Base-by-base conservation (phyloP, 495 filamentous ascomycete species). In the Astrothelium macrocarpum region DNA sequence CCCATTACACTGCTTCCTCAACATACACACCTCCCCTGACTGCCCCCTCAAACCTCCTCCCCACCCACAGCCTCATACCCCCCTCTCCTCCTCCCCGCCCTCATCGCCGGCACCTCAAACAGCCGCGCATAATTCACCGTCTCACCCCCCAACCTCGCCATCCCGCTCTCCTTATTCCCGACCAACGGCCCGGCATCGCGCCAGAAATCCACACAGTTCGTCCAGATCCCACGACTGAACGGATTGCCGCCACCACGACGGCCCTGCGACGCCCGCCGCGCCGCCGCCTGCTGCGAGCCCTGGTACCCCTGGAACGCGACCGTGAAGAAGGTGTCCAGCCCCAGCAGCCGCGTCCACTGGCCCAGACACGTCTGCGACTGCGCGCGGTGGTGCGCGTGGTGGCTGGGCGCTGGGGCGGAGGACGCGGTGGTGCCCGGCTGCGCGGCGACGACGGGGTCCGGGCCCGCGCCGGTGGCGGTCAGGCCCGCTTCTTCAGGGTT, bases 161-260 rank as follows among this genome's bases (percentile, higher is more conserved):
- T 79, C 4, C 91, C 92, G 61, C 82, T 85, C 65, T 88, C 82
- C 32, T 89, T 82, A 62, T 79, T 81, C 39, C 89, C 85, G 75
- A 97, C 91, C 32, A 95, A 69, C 9, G 94, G 91, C 20, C 87
- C 84, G 0, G 89, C 83, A 71, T 97, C 94, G 68, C 89, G 90
- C 90, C 90, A 98, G 74, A 98, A 98, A 74, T 98, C 94, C 63
- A 85, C 90, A 71, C 93, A 97, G 67, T 98, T 98, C 34, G 84
- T 85, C 31, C 93, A 65, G 18, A 90, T 72, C 20, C 95, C 94
- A 39, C 83, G 81, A 32, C 88, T 92, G 74, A 90, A 98, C 0
- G 90, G 91, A 68, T 98, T 98, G 32, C 79, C 84, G 82, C 29
- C 77, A 78, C 23, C 72, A 71, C 18, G 74, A 70, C 53, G 80